Evolutionary conservation across 148 eudicot species (phyloP), one percentile per base, ranked within the genome.

Genomic region (Pharnaceum exiguum): DNA sequence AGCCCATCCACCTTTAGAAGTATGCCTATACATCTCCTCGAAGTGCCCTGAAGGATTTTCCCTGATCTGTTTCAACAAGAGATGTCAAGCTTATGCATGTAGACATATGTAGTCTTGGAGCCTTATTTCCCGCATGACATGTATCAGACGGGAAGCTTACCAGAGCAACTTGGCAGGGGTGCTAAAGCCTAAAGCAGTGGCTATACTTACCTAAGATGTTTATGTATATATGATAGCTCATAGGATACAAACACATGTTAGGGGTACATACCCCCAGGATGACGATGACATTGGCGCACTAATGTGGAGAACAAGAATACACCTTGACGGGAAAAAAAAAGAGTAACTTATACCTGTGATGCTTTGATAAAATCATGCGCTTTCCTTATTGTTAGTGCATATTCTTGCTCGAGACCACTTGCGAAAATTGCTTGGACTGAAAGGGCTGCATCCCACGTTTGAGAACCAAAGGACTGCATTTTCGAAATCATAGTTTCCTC

Each of bases 1-100:
- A 16, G 91, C 72, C 91, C 91, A 85, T 1, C 79, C 68, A 2
- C 91, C 91, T 69, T 85, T 85, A 6, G 69, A 62, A 32, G 57
- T 75, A 57, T 77, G 82, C 22, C 85, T 70, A 33, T 79, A 79
- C 91, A 74, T 79, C 48, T 70, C 59, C 8, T 3, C 29, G 29
- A 38, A 77, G 48, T 85, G 70, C 15, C 82, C 91, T 2, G 80
- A 55, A 11, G 84, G 85, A 55, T 85, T 75, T 15, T 74, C 76
- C 29, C 50, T 57, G 6, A 83, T 73, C 87, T 82, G 30, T 10
- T 45, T 35, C 38, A 45, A 7, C 17, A 10, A 19, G 0, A 2
- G 30, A 6, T 35, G 12, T 12, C 12, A 35, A 35, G 12, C 7
- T 35, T 6, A 7, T 6, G 38, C 12, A 35, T 12, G 38, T 6